Conservation (phyloP, 176 grass and related monocot species). For the Oryza glaberrima region DNA sequence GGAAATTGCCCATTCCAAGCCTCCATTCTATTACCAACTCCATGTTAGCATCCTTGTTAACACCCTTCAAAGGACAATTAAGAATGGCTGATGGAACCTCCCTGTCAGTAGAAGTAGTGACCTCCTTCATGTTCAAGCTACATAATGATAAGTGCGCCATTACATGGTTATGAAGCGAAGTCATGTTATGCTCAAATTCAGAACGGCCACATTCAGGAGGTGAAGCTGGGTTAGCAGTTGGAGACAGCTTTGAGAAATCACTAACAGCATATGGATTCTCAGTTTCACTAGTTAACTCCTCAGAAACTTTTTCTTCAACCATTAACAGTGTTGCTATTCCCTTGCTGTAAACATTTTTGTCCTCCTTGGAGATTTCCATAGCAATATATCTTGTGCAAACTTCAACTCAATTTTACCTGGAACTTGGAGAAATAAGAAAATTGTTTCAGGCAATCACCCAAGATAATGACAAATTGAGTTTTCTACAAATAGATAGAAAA, state of each 20-base stretch:
- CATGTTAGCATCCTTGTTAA: slow-evolving; percentile 21
- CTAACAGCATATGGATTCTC: background rate
- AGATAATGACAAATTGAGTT: background rate
- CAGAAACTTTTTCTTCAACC: background rate
- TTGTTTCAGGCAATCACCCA: background rate
- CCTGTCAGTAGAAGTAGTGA: slow-evolving; percentile 11
- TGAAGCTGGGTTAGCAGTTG: slow-evolving; percentile 22
- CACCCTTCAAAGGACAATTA: background rate
- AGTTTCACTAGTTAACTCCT: background rate
- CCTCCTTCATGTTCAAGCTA: slow-evolving; percentile 1
- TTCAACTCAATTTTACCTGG: slow-evolving; percentile 5
- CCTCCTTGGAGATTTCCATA: background rate
- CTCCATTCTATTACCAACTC: slow-evolving; percentile 20
- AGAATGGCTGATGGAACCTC: slow-evolving; percentile 3
- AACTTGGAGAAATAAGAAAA: slow-evolving; percentile 11
- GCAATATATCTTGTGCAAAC: slow-evolving; percentile 1
- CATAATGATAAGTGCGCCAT: slow-evolving; percentile 3
- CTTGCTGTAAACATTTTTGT: background rate
- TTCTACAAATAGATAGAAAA: background rate
- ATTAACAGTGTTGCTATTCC: background rate
- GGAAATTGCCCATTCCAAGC: slow-evolving; percentile 22
- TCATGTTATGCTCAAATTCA: background rate
- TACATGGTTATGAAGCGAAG: slow-evolving; percentile 35
- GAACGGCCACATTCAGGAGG: slow-evolving; percentile 30
- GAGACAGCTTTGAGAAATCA: slow-evolving; percentile 27